phyloP scores from a whole-genome alignment of 345 rosid genomes.

The Eucalyptus erythrocorys region DNA sequence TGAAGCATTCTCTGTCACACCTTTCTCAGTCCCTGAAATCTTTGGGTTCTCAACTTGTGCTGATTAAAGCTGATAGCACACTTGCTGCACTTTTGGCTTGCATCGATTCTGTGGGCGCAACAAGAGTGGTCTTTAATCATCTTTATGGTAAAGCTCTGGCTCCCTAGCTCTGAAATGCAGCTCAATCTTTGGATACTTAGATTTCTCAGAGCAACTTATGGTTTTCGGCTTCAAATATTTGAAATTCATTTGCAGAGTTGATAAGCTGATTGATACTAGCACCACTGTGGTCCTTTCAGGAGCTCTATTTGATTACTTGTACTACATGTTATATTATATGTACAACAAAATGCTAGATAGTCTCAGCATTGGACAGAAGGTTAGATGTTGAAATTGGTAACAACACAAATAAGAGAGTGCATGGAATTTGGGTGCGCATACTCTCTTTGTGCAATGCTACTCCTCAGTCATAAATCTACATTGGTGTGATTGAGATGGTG shows the following conservation, averaged over 20 bases:
- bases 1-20: slow-evolving; percentile 73
- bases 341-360: not conserved
- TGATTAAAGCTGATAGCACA: slow-evolving; percentile 58
- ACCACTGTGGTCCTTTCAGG: not conserved
- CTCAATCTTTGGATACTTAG: not conserved
- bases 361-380: not conserved
- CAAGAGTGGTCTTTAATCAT: slow-evolving; percentile 77
- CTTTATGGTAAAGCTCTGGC: slow-evolving; percentile 46
- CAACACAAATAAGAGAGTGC: not conserved
- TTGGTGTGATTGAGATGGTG: not conserved
- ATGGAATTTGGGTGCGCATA: not conserved
- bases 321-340: not conserved
- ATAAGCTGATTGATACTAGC: not conserved
- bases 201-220: not conserved
- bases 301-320: not conserved
- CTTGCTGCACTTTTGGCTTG: slow-evolving; percentile 62
- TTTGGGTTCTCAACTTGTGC: slow-evolving; percentile 64
- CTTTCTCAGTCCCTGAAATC: slow-evolving; percentile 58
- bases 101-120: slow-evolving; percentile 43
- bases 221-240: not conserved
- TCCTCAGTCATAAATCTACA: not conserved
- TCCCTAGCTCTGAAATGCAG: not conserved
- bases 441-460: not conserved
- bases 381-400: not conserved
- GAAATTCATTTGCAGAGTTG: not conserved